phyloP scores from a whole-genome alignment of 371 early-diverging fungal species.

The Coemansia sp. region DNA sequence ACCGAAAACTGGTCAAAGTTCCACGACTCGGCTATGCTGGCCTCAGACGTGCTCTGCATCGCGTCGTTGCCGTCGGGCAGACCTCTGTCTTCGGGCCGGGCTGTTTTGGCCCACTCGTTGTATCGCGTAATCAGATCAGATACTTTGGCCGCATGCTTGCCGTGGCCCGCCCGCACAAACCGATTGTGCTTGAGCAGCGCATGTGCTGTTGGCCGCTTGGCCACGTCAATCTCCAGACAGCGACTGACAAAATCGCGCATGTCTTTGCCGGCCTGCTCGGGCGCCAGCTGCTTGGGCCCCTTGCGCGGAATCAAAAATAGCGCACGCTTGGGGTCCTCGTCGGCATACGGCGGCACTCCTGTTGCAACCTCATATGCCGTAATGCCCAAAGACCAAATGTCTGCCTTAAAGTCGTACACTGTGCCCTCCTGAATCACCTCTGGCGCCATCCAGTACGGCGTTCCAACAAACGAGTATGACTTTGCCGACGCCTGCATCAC shows the following conservation, averaged over 20 bases:
- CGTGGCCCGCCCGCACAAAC: constrained; percentile 63
- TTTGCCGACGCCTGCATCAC: constrained; percentile 64
- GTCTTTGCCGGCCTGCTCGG: constrained; percentile 60
- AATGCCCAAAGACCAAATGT: constrained; percentile 94
- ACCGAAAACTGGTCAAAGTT: constrained; percentile 53
- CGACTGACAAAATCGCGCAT: constrained; percentile 86
- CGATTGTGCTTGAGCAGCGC: constrained; percentile 56
- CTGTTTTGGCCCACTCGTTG: constrained; percentile 42
- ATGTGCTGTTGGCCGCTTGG: constrained; percentile 57
- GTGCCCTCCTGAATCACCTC: constrained; percentile 84
- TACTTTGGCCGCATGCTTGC: constrained; percentile 49
- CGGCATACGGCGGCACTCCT: constrained; percentile 92
- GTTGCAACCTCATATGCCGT: constrained; percentile 95
- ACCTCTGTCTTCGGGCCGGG: constrained; percentile 32
- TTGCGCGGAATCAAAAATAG: constrained; percentile 78
- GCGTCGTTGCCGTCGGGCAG: constrained; percentile 42
- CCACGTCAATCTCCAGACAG: constrained; percentile 86
- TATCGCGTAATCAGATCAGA: constrained; percentile 47
- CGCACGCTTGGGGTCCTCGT: constrained; percentile 89
- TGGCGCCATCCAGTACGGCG: constrained; percentile 91
- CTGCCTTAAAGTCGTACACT: constrained; percentile 77
- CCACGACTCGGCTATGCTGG: constrained; percentile 48
- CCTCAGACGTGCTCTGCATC: constrained; percentile 49
- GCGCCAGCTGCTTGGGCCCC: constrained; percentile 49
- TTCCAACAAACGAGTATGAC: constrained; percentile 86